Conservation (phyloP, 441 rosid genomes). For the Eutrema salsugineum region DNA sequence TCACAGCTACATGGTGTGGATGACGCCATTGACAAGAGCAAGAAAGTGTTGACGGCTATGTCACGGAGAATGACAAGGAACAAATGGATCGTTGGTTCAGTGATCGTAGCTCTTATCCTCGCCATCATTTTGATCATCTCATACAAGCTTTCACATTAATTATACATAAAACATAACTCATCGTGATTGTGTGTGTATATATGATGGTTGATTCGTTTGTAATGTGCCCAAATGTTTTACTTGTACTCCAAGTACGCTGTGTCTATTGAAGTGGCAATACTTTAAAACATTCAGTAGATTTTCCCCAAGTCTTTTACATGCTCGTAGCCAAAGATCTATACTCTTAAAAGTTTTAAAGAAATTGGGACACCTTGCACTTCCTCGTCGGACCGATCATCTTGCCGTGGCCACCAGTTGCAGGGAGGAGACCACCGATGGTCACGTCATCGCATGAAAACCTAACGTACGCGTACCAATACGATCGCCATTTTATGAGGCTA, state of each 20-base stretch:
- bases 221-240: not conserved
- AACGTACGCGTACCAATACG: not conserved
- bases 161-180: not conserved
- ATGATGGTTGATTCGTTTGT: constrained; percentile 17
- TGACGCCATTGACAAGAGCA: constrained; percentile 69
- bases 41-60: constrained; percentile 58
- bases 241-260: not conserved
- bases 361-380: not conserved
- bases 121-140: constrained; percentile 53
- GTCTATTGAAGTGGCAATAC: constrained; percentile 7
- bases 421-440: not conserved
- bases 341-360: too few species aligned
- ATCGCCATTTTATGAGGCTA: not conserved
- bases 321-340: not conserved
- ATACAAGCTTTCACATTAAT: constrained; percentile 48
- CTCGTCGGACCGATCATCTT: constrained; percentile 10
- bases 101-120: constrained; percentile 55
- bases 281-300: not conserved
- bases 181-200: constrained; percentile 8
- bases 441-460: not conserved
- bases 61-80: constrained; percentile 60
- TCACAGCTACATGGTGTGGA: constrained; percentile 62
- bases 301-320: not conserved
- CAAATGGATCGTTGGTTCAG: constrained; percentile 57
- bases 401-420: not conserved